A percentile compares a stretch with the other conserved stretches of the same genome.
These are phyloP conservation scores for Pterocarpus santalinus DNA, from an alignment of 306 rosid genomes.

Conservation along the genomic window DNA sequence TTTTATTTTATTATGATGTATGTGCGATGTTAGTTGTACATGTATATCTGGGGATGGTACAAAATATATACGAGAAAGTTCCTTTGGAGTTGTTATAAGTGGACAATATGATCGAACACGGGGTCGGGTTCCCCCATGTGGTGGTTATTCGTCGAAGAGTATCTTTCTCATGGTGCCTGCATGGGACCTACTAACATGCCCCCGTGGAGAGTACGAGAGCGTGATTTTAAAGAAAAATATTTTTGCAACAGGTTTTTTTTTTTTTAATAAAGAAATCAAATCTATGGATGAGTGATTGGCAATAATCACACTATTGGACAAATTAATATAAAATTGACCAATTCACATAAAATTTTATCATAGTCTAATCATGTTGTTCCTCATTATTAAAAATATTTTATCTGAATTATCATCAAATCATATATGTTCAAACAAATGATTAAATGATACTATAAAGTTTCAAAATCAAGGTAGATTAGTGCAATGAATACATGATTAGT, in stretches of 20 bases:
- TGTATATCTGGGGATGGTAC: slow-evolving; percentile 9
- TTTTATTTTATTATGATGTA: not conserved
- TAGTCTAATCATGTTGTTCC: not conserved
- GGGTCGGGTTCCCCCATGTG: slow-evolving; percentile 70
- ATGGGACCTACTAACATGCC: slow-evolving; percentile 72
- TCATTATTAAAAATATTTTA: not conserved
- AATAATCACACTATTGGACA: not conserved
- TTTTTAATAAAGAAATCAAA: slow-evolving; percentile 33
- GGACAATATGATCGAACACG: slow-evolving; percentile 60
- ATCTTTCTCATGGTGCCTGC: slow-evolving; percentile 55
- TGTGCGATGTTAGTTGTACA: slow-evolving; percentile 27
- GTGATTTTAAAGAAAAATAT: slow-evolving; percentile 48
- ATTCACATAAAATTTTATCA: not conserved
- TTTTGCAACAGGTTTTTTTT: not conserved
- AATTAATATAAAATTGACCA: not conserved
- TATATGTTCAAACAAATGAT: slow-evolving; percentile 7
- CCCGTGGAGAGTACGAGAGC: slow-evolving; percentile 36
- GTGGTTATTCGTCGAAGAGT: slow-evolving; percentile 61
- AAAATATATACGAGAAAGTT: slow-evolving; percentile 41
- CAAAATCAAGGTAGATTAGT: not conserved
- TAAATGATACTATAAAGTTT: not conserved
- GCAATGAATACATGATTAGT: not conserved
- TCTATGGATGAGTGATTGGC: slow-evolving; percentile 23
- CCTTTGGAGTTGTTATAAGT: slow-evolving; percentile 38
- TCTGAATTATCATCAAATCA: slow-evolving; percentile 2